Conservation (phyloP, 116 monocot species). For the Dioscorea cayenensis region DNA sequence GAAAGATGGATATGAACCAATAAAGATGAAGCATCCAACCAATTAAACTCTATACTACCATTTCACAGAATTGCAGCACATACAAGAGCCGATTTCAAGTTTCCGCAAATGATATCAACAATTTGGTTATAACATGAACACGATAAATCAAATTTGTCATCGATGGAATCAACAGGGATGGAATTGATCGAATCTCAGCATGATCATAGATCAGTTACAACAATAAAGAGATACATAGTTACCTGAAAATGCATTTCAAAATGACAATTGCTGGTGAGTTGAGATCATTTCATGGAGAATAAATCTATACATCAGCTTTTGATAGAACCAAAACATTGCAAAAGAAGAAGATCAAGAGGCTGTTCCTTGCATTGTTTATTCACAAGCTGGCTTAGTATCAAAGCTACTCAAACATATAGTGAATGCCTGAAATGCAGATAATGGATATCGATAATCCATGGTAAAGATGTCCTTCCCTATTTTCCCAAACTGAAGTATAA, state of each 20-base stretch:
- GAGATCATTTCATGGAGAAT: background rate
- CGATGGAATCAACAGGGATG: background rate
- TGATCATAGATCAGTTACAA: background rate
- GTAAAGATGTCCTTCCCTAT: constrained; percentile 11
- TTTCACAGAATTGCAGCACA: no score
- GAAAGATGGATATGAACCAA: background rate
- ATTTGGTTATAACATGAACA: background rate
- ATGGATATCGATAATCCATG: constrained; percentile 10
- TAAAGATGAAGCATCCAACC: background rate
- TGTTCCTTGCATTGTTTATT: background rate
- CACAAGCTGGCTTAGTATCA: constrained; percentile 7
- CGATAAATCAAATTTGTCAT: background rate
- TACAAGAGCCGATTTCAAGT: background rate
- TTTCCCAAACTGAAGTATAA: constrained; percentile 12
- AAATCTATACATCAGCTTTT: background rate
- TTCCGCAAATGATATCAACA: background rate
- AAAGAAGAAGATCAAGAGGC: background rate
- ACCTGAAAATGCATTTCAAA: background rate
- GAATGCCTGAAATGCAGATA: constrained; percentile 14
- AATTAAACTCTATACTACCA: background rate
- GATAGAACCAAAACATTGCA: background rate
- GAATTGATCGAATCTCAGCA: background rate
- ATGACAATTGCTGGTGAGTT: background rate
- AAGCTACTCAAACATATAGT: constrained; percentile 10
- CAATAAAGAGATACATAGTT: background rate